A percentile compares a stretch with the other conserved stretches of the same genome.
Conservation (phyloP, 805 yeast species). For the Nematodospora valgi region DNA sequence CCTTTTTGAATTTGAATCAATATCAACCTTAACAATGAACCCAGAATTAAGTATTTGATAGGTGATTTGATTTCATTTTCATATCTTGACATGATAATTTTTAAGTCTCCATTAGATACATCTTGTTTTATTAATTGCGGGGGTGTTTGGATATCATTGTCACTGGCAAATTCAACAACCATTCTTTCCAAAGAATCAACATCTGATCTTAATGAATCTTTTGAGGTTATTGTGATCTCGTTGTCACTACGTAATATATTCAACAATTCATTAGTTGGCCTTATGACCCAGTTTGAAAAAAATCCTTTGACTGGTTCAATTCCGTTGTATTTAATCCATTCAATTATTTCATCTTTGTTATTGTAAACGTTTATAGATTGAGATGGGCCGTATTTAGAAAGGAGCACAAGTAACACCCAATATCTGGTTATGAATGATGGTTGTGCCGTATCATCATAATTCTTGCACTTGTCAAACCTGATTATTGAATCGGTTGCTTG, state of each 20-base stretch:
- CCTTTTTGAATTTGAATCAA: conserved; percentile 94
- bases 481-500: conserved; percentile 7
- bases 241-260: conserved; percentile 79
- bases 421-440: conserved; percentile 49
- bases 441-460: conserved; percentile 9
- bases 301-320: conserved; percentile 66
- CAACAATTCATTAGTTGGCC: conserved; percentile 69
- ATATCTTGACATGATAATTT: conserved; percentile 75
- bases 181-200: conserved; percentile 78
- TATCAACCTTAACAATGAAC: conserved; percentile 71
- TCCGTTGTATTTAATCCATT: conserved; percentile 58
- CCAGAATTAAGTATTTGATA: conserved; percentile 56
- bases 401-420: conserved; percentile 59
- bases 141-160: conserved; percentile 13
- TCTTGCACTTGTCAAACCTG: conserved; percentile 8
- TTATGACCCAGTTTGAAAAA: conserved; percentile 77
- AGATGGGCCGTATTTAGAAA: conserved; percentile 52
- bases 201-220: conserved; percentile 75
- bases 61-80: conserved; percentile 76
- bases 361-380: conserved; percentile 41
- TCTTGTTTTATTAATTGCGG: conserved; percentile 37
- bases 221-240: conserved; percentile 70
- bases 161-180: conserved; percentile 66
- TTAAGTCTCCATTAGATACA: conserved; percentile 72
- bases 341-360: conserved; percentile 49